Conservation (phyloP, 768 basidiomycete genomes). For the Tephrocybe sp. region DNA sequence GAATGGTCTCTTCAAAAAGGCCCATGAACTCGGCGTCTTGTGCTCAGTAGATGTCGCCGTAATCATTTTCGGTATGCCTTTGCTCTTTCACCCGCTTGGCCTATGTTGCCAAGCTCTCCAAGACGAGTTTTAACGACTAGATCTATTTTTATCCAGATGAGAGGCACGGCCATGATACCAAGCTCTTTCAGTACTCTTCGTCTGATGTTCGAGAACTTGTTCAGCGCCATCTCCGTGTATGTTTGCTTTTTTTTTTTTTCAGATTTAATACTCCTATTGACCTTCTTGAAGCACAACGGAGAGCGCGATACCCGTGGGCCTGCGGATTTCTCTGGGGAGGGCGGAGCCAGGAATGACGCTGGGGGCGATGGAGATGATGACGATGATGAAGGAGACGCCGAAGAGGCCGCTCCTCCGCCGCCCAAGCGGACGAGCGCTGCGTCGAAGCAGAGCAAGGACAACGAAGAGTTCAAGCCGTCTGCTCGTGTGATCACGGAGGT, state of each 20-base stretch:
- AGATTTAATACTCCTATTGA: background rate
- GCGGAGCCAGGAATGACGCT: conserved; percentile 6
- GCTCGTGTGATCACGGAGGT: conserved; percentile 14
- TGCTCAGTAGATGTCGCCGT: conserved; percentile 19
- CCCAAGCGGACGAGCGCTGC: background rate
- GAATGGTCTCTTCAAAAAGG: conserved; percentile 20
- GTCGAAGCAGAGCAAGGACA: conserved; percentile 3
- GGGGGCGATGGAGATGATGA: conserved; percentile 30
- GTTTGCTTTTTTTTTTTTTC: conserved; percentile 4
- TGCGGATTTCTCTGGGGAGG: conserved; percentile 31
- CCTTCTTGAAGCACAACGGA: conserved; percentile 29
- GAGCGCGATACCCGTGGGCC: conserved; percentile 37
- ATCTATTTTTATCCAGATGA: conserved; percentile 23
- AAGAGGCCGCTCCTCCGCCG: conserved; percentile 14
- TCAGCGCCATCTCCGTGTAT: conserved; percentile 52
- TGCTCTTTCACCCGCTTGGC: background rate
- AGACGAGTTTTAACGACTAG: conserved; percentile 4
- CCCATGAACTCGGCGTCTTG: conserved; percentile 17
- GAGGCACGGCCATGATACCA: conserved; percentile 50
- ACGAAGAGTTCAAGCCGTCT: conserved; percentile 12
- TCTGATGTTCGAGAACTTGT: conserved; percentile 57
- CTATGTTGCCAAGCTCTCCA: conserved; percentile 12
- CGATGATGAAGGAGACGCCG: conserved; percentile 17
- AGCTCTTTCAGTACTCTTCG: conserved; percentile 75
- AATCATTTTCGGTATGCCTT: conserved; percentile 16